These are phyloP conservation scores for Harringtonia lauricola DNA, from an alignment of 2,329 filamentous ascomycete genomes.

Conservation along the genomic window DNA sequence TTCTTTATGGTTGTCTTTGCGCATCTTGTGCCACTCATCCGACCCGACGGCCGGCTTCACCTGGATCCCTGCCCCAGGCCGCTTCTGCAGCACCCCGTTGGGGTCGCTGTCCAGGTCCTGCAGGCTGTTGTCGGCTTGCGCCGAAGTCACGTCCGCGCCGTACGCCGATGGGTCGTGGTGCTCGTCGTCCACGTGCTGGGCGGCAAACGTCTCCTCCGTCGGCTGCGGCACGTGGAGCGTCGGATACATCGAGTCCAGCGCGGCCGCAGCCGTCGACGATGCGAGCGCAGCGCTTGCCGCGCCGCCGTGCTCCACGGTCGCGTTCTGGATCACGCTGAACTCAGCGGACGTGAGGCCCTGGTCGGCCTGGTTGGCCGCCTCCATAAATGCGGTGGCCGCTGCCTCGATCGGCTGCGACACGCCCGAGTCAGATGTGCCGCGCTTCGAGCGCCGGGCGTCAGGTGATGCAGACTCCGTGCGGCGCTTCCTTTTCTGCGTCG, in stretches of 20 bases:
- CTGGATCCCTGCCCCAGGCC: conserved; percentile 12
- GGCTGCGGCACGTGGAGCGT: conserved; percentile 45
- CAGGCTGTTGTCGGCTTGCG: conserved; percentile 16
- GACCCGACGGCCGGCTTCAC: conserved; percentile 84
- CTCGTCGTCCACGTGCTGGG: conserved; percentile 30
- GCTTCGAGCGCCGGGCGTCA: conserved; percentile 38
- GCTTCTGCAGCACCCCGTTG: conserved; percentile 10
- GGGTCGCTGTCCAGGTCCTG: conserved; percentile 12
- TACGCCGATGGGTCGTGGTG: conserved; percentile 15
- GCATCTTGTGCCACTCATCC: conserved; percentile 94
- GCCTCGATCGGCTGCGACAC: conserved; percentile 17
- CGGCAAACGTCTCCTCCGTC: conserved; percentile 49
- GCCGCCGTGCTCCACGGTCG: conserved; percentile 34
- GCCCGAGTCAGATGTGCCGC: conserved; percentile 30
- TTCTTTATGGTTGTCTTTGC: conserved; percentile 98
- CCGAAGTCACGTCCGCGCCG: conserved; percentile 23
- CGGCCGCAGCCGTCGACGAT: conserved; percentile 48
- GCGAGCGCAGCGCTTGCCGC: conserved; percentile 40
- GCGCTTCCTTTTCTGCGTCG: conserved; percentile 45
- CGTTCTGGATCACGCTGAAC: conserved; percentile 45
- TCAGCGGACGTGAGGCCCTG: conserved; percentile 35
- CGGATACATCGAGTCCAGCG: conserved; percentile 46
- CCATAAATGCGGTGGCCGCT: conserved; percentile 41
- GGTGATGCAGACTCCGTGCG: conserved; percentile 35
- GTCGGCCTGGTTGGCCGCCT: conserved; percentile 38